Conservation (phyloP, 805 yeast species). For the Wickerhamiella hasegawae region DNA sequence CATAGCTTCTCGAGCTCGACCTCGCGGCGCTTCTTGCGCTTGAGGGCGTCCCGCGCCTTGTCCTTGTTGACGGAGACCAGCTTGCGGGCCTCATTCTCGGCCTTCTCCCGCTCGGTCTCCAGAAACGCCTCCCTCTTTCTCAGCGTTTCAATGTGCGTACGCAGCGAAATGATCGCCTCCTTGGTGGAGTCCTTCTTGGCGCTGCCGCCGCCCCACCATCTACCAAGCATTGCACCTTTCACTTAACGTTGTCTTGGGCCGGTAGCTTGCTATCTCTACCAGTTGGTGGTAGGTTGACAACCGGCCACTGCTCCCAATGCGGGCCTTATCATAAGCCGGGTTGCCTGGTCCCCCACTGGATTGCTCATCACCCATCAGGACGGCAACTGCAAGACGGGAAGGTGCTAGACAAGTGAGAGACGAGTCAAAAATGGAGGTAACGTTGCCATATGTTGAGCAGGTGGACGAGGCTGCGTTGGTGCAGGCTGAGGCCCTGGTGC, state of each 20-base stretch:
- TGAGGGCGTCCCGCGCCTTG: slow-evolving; percentile 75
- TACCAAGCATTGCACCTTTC: not conserved
- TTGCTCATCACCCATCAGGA: too few species aligned
- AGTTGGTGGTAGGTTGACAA: too few species aligned
- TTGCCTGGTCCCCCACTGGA: too few species aligned
- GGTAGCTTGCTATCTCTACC: too few species aligned
- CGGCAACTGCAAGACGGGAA: too few species aligned
- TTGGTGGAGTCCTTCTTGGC: slow-evolving; percentile 67
- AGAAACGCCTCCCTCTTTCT: slow-evolving; percentile 70
- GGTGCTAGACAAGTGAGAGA: too few species aligned
- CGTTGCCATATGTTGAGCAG: slow-evolving; percentile 1
- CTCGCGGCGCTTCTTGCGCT: slow-evolving; percentile 74
- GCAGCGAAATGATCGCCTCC: slow-evolving; percentile 76
- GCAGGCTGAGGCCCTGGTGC: not conserved
- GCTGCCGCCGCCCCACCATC: slow-evolving; percentile 39
- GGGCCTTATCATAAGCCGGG: too few species aligned
- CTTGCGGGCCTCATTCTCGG: slow-evolving; percentile 65
- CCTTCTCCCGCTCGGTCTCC: slow-evolving; percentile 69
- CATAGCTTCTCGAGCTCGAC: slow-evolving; percentile 63
- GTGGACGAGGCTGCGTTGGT: not conserved
- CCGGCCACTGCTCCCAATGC: too few species aligned
- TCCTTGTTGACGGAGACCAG: slow-evolving; percentile 54
- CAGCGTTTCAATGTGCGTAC: slow-evolving; percentile 78
- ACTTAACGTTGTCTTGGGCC: too few species aligned
- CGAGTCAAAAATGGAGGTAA: too few species aligned